Evolutionary conservation across 352 stramenopile species (phyloP), one percentile per base, ranked within the genome.

Genomic region (Phytophthora cryptogea): DNA sequence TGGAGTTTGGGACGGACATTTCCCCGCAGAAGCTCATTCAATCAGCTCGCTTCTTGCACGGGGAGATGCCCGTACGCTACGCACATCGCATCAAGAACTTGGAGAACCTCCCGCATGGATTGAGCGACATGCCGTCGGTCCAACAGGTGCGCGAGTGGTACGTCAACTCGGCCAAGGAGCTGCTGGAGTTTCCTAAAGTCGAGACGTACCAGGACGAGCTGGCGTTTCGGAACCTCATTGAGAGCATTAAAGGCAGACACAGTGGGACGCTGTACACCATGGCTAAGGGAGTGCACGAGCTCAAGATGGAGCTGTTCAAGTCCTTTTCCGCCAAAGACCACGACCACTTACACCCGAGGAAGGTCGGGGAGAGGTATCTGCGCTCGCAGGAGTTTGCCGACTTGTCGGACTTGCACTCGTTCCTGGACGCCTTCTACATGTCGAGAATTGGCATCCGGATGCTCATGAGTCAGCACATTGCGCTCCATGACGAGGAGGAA

Each of bases 381-480:
- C 59, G 76, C 52, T 93, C 84, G 23, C 75, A 91, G 41, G 83
- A 92, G 61, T 93, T 96, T 53, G 83, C 87, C 3, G 87, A 99
- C 40, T 83, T 99, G 60, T 84, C 90, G 35, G 89, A 98, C 59
- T 90, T 99, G 42, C 97, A 99, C 62, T 92, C 92, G 16, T 99
- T 99, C 72, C 76, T 99, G 53, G 98, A 99, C 75, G 84, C 92
- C 9, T 99, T 99, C 73, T 99, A 99, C 74, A 98, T 99, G 79
- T 98, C 88, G 17, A 83, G 98, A 31, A 99, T 99, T 62, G 98
- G 97, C 39, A 99, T 99, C 65, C 96, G 98, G 5, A 99, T 99
- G 66, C 86, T 99, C 59, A 99, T 99, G 82, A 98, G 97, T 31
- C 98, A 99, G 74, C 99, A 99, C 75, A 83, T 99, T 57, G 97